phyloP scores from a whole-genome alignment of 2,329 filamentous ascomycete genomes.

The Nothophaeocryptopus gaeumannii region DNA sequence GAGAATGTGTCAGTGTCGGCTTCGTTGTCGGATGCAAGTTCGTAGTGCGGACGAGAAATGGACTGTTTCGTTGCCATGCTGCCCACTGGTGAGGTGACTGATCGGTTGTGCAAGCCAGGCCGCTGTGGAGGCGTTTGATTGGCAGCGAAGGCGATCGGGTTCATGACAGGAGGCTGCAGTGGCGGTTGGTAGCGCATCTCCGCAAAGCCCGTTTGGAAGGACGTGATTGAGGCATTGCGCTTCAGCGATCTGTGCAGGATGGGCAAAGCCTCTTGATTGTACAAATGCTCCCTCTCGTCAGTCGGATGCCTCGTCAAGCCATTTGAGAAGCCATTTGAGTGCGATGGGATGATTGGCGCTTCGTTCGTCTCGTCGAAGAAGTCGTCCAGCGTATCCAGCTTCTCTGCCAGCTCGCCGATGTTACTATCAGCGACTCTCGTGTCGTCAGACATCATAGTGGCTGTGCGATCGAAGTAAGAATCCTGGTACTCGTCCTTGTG shows the following conservation, averaged over 20 bases:
- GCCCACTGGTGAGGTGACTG: conserved; percentile 72
- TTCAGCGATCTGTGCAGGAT: conserved; percentile 80
- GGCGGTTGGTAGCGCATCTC: conserved; percentile 60
- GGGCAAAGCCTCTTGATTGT: conserved; percentile 88
- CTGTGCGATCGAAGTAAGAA: conserved; percentile 73
- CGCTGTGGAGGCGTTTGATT: conserved; percentile 40
- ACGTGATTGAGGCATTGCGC: conserved; percentile 67
- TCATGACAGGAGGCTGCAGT: conserved; percentile 52
- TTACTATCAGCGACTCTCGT: conserved; percentile 63
- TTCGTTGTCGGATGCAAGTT: conserved; percentile 75
- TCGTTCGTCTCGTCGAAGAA: conserved; percentile 49
- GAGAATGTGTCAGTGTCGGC: conserved; percentile 67
- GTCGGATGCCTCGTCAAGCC: conserved; percentile 20
- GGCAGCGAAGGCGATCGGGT: conserved; percentile 55
- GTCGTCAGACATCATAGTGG: conserved; percentile 91
- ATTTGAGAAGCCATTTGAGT: conserved; percentile 10
- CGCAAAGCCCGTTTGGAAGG: conserved; percentile 84
- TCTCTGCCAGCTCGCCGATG: conserved; percentile 74
- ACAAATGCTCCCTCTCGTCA: conserved; percentile 70
- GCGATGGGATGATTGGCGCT: conserved; percentile 9
- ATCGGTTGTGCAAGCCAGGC: conserved; percentile 73
- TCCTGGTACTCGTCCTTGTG: conserved; percentile 83
- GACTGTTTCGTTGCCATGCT: conserved; percentile 46
- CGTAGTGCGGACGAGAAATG: conserved; percentile 50
- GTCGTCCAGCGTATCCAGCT: conserved; percentile 54